Evolutionary conservation across 495 filamentous ascomycete genomes (phyloP), one percentile per base, ranked within the genome.

Genomic region (Podospora fimiseda): DNA sequence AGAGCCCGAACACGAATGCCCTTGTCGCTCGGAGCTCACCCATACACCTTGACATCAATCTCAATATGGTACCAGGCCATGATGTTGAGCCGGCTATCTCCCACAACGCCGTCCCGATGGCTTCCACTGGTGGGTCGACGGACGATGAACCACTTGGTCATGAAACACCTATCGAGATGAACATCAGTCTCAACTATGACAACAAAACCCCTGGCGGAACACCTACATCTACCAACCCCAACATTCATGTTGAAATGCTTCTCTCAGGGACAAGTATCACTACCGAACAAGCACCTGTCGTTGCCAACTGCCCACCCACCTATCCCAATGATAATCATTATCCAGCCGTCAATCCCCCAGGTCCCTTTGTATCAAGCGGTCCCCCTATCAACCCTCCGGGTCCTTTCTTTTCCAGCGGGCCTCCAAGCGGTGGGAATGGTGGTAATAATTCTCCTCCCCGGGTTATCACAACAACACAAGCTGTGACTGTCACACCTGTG

Each of bases 1-100:
- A 46, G 2, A 54, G 23, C 8, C 2, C 44, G 4, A 15, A 60
- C 0, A 68, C 68, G 43, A 71, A 70, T 55, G 63, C 58, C 27
- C 63, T 72, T 53, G 41, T 58, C 43, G 39, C 22, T 19, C 59
- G 44, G 2, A 44, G 33, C 21, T 50, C 51, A 23, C 46, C 58
- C 15, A 49, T 56, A 13, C 44, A 45, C 18, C 57, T 58, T 9
- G 57, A 56, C 18, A 18, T 52, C 30, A 50, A 57, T 40, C 40
- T 52, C 13, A 19, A 54, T 43, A 46, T 42, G 50, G 45, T 16
- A 37, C 40, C 13, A 22, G 15, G 41, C 4, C 33, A 55, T 48
- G 59, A 33, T 15, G 45, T 8, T 49, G 53, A 11, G 8, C 53
- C 27, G 14, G 43, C 19, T 33, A 19, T 19, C 15, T 22, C 27